These are phyloP conservation scores for Solanum habrochaites DNA, from an alignment of 257 asterid species.

Conservation along the genomic window DNA sequence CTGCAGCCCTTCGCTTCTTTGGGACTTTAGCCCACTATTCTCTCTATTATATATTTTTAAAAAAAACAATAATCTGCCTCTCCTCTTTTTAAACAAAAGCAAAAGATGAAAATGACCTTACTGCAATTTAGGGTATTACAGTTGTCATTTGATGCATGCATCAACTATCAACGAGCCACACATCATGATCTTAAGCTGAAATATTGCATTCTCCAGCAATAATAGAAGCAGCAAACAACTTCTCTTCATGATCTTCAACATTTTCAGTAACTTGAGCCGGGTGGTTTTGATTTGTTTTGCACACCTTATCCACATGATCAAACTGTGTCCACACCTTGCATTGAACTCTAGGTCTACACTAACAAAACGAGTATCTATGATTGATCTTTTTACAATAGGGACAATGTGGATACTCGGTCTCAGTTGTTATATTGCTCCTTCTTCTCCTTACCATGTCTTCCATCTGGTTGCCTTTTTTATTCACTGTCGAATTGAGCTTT, in stretches of 20 bases:
- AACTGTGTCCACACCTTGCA: neutral
- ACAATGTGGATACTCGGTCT: neutral
- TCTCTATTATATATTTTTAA: no score
- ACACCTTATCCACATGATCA: neutral
- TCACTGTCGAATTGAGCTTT: neutral
- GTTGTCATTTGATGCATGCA: neutral
- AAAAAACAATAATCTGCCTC: no score
- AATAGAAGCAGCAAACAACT: neutral
- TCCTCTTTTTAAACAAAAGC: no score
- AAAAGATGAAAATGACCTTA: no score
- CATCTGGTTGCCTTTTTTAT: no score
- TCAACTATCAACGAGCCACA: neutral
- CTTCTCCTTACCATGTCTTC: neutral
- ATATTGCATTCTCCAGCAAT: neutral
- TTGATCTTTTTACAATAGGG: neutral
- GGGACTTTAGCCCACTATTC: no score
- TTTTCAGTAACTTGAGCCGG: neutral
- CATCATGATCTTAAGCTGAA: neutral
- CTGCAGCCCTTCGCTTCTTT: no score
- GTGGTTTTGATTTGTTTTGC: neutral
- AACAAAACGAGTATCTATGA: neutral
- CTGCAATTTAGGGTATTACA: no score
- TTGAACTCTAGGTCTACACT: neutral
- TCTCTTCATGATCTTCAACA: neutral
- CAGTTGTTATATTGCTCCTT: neutral